phyloP scores from a whole-genome alignment of 176 grass and related monocot species.

The Melocanna baccifera region DNA sequence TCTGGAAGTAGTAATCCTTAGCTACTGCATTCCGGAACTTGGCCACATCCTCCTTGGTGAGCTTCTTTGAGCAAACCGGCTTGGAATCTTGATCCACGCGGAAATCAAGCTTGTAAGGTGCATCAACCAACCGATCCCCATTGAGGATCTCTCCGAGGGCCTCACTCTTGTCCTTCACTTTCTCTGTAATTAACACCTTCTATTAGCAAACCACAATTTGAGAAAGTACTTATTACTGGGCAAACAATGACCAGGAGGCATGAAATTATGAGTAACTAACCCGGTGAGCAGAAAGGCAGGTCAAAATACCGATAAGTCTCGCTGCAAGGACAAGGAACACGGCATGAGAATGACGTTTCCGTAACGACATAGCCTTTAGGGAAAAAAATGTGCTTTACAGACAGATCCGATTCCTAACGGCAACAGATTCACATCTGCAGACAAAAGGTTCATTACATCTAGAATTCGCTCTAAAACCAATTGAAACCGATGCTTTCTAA shows the following conservation, averaged over 20 bases:
- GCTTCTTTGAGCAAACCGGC: conserved; percentile 70
- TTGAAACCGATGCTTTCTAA: not conserved
- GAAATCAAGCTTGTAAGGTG: conserved; percentile 95
- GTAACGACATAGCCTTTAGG: not conserved
- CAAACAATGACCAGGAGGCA: not conserved
- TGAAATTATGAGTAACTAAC: conserved; percentile 37
- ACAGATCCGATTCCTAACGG: conserved; percentile 20
- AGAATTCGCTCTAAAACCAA: conserved; percentile 10
- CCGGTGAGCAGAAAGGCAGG: conserved; percentile 88
- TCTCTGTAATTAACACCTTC: conserved; percentile 35
- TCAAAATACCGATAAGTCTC: conserved; percentile 97
- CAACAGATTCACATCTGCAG: not conserved
- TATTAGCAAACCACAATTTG: conserved; percentile 1
- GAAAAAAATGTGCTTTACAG: not conserved
- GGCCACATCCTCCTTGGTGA: conserved; percentile 65
- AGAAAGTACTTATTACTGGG: not conserved
- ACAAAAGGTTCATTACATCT: not conserved
- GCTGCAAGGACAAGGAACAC: conserved; percentile 39
- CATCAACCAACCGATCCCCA: conserved; percentile 85
- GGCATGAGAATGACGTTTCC: not conserved
- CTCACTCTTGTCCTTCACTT: conserved; percentile 85
- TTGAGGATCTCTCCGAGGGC: conserved; percentile 91
- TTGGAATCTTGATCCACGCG: conserved; percentile 51
- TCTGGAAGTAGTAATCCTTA: conserved; percentile 98
- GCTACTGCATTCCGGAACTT: conserved; percentile 67